A percentile compares a stretch with the other conserved stretches of the same genome.
phyloP scores from a whole-genome alignment of 2,329 filamentous ascomycete species.

The Aspergillus tubingensis region DNA sequence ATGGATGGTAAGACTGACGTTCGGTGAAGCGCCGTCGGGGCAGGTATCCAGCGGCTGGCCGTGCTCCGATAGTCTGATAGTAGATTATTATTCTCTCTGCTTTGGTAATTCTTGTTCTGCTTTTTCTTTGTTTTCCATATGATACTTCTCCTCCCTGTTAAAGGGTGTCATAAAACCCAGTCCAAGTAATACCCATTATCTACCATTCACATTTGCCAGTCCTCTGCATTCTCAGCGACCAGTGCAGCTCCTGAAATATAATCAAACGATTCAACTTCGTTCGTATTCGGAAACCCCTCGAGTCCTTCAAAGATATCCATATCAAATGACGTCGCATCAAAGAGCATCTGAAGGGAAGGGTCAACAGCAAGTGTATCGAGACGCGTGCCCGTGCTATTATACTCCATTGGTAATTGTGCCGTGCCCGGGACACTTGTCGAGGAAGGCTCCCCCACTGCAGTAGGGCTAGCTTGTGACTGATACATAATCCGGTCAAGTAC shows the following conservation, averaged over 20 bases:
- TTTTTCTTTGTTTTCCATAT: too few relatives aligned
- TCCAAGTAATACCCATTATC: too few relatives aligned
- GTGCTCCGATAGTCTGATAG: background rate
- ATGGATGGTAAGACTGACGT: background rate
- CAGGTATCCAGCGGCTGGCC: background rate
- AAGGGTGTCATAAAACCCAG: too few relatives aligned
- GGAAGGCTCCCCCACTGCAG: background rate
- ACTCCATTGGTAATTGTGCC: background rate
- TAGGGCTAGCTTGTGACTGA: background rate
- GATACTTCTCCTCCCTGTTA: too few relatives aligned
- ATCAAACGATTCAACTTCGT: slow-evolving; percentile 14
- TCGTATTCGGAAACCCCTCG: slow-evolving; percentile 15
- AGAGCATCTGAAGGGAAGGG: slow-evolving; percentile 22
- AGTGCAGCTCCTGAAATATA: slow-evolving; percentile 2
- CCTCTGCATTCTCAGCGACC: background rate
- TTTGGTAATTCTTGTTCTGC: too few relatives aligned
- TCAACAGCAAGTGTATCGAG: slow-evolving; percentile 11
- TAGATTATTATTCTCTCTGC: too few relatives aligned
- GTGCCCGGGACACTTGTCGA: background rate
- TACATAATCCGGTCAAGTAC: slow-evolving; percentile 17
- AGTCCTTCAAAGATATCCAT: slow-evolving; percentile 20
- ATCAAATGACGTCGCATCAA: slow-evolving; percentile 16
- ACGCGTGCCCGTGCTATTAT: background rate
- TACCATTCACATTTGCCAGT: background rate
- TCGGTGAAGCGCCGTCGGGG: background rate